Percentiles rank a stretch among this genome's conserved stretches.
These are phyloP conservation scores for Rachicladosporium sp. DNA, from an alignment of 2,329 filamentous ascomycete species.

Conservation along the genomic window DNA sequence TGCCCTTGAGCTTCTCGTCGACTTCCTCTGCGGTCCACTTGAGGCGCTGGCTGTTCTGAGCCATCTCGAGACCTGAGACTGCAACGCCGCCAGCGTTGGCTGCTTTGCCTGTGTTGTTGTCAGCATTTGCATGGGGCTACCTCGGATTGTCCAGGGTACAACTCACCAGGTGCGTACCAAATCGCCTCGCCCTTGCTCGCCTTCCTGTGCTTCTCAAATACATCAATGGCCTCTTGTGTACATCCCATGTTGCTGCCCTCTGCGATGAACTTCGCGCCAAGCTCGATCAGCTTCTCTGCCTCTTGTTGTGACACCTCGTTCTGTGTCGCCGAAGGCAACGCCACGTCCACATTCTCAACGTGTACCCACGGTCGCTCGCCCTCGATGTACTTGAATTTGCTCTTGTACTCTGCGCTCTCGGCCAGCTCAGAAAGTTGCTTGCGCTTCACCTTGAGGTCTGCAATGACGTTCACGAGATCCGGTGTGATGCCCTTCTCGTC, in stretches of 20 bases:
- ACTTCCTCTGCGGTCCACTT: constrained; percentile 84
- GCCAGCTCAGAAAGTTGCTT: constrained; percentile 66
- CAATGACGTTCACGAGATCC: constrained; percentile 68
- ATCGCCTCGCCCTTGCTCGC: constrained; percentile 58
- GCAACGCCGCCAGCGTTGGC: constrained; percentile 96
- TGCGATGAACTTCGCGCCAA: constrained; percentile 73
- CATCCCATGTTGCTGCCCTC: constrained; percentile 99
- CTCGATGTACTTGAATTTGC: constrained; percentile 72
- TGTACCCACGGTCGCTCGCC: constrained; percentile 86
- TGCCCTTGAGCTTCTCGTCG: constrained; percentile 76
- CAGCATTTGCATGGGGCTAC: too few species aligned
- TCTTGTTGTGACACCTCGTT: constrained; percentile 94
- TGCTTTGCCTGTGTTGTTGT: constrained; percentile 55
- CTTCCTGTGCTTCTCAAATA: constrained; percentile 70
- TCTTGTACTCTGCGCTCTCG: constrained; percentile 40
- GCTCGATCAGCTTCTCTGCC: constrained; percentile 65
- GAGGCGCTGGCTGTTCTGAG: constrained; percentile 84
- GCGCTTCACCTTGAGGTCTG: constrained; percentile 74
- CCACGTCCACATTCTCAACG: constrained; percentile 80
- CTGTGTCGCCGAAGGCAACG: constrained; percentile 86
- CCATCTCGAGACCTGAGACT: constrained; percentile 96
- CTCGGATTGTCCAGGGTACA: too few species aligned
- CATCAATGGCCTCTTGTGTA: constrained; percentile 86
- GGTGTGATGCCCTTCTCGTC: constrained; percentile 61
- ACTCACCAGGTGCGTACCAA: constrained; percentile 68